Base-by-base conservation (phyloP, 2,329 filamentous ascomycete genomes). In the Apiospora pterosperma region DNA sequence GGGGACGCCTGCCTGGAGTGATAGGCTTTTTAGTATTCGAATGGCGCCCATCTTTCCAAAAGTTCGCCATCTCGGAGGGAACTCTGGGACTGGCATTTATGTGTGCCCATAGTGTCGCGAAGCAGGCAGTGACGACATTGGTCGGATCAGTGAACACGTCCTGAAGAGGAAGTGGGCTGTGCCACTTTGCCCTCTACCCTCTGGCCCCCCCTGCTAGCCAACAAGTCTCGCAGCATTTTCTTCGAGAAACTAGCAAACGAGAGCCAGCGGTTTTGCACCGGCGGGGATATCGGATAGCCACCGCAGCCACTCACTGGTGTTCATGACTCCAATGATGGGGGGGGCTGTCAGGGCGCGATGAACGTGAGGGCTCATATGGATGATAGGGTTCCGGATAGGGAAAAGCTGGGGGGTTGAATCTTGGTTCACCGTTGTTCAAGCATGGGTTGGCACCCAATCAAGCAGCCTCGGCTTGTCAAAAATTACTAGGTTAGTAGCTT, bases 1-100 rank as follows among this genome's bases (percentile, higher is more conserved):
- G 69, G 69, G 69, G 68, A 70, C 69, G 70, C 69, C 48, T 16
- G 25, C 68, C 65, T 68, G 67, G 69, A 70, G 69, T 63, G 64
- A 69, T 62, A 63, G 63, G 58, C 65, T 55, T 34, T 55, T 55
- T 55, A 55, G 48, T 34, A 55, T 34, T 34, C 28, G 62, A 41
- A 71, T 70, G 69, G 69, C 70, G 69, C 68, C 69, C 69, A 68
- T 70, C 69, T 69, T 69, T 69, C 68, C 65, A 67, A 64, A 69
- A 67, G 41, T 63, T 62, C 64, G 66, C 67, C 65, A 64, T 70
- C 65, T 28, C 21, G 63, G 66, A 63, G 62, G 65, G 65, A 58
- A 34, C 39, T 39, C 60, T 31, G 39, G 48, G 60, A 36, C 59
- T 64, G 59, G 62, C 48, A 66, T 66, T 66, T 66, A 66, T 66